Base-by-base conservation (phyloP, 768 basidiomycete species). In the Candolleomyces efflorescens region DNA sequence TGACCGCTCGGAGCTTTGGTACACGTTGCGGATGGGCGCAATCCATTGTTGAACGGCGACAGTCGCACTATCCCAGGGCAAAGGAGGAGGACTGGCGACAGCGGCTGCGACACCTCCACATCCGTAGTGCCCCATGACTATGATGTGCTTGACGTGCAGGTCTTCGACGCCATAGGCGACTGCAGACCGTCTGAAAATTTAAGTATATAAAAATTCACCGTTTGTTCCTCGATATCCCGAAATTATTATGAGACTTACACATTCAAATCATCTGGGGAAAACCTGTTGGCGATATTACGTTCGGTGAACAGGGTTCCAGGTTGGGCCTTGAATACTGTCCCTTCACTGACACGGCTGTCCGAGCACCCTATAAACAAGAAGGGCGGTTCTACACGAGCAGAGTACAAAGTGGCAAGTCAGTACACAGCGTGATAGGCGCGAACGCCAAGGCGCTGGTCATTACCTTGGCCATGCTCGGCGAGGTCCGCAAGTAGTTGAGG, bases 251-350 rank as follows among this genome's bases (percentile, higher is more conserved):
- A 26, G 45, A 66, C 74, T 56, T 53, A 76, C 75, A 68, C 68
- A 50, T 72, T 76, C 26, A 63, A 50, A 57, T 77, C 76, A 2
- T 64, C 64, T 13, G 62, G 62, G 43, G 69, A 67, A 61, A 70
- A 76, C 59, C 73, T 74, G 57, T 77, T 77, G n/a, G 73, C 75
- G 23, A 76, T 74, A 58, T 75, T 77, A 2, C 74, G 69, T 37
- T 71, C 64, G 7, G 73, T 69, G 64, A 77, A 77, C 5, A 76
- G 59, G 1, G 71, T 74, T 15, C 76, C 76, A 1, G 73, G 74
- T 23, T 69, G 66, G 7, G 54, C 50, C 24, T 36, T 24, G 44
- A 61, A 61, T 36, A 59, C 45, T 24, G 38, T 54, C 23, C 54
- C 48, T 32, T 47, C 47, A 22, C 57, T 60, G 54, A 54, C 51